phyloP scores from a whole-genome alignment of 2,329 filamentous ascomycete genomes.

The Xylariaceae sp. region DNA sequence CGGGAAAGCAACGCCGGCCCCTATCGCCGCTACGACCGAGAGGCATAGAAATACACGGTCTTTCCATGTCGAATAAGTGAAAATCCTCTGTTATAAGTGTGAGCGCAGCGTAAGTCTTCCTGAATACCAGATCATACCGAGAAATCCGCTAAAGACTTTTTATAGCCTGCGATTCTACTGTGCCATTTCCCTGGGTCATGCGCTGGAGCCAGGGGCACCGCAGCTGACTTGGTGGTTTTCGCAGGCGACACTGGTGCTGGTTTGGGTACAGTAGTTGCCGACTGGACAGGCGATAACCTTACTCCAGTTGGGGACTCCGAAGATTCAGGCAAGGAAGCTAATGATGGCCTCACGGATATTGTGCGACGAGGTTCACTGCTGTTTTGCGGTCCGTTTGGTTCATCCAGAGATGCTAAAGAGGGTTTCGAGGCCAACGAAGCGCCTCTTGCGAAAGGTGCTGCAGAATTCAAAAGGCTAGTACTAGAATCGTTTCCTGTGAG shows the following conservation, averaged over 20 bases:
- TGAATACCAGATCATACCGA: constrained; percentile 28
- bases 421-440: constrained; percentile 34
- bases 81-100: constrained; percentile 37
- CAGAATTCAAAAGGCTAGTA: constrained; percentile 31
- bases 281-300: constrained; percentile 32
- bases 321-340: constrained; percentile 33
- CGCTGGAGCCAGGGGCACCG: constrained; percentile 16
- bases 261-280: constrained; percentile 27
- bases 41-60: constrained; percentile 36
- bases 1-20: constrained; percentile 41
- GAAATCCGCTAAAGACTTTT: constrained; percentile 35
- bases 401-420: constrained; percentile 28
- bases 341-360: constrained; percentile 34
- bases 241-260: constrained; percentile 25
- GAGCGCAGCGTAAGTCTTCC: constrained; percentile 9
- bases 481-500: constrained; percentile 28
- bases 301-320: constrained; percentile 20
- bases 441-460: constrained; percentile 32
- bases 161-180: constrained; percentile 27
- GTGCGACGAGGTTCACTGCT: constrained; percentile 18
- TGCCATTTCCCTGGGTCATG: constrained; percentile 23
- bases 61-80: constrained; percentile 39
- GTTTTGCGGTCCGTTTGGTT: constrained; percentile 1
- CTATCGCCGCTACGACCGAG: constrained; percentile 37
- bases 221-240: constrained; percentile 12